These are phyloP conservation scores for Dactylellina leptospora DNA, from an alignment of 2,329 filamentous ascomycete species.

Conservation along the genomic window DNA sequence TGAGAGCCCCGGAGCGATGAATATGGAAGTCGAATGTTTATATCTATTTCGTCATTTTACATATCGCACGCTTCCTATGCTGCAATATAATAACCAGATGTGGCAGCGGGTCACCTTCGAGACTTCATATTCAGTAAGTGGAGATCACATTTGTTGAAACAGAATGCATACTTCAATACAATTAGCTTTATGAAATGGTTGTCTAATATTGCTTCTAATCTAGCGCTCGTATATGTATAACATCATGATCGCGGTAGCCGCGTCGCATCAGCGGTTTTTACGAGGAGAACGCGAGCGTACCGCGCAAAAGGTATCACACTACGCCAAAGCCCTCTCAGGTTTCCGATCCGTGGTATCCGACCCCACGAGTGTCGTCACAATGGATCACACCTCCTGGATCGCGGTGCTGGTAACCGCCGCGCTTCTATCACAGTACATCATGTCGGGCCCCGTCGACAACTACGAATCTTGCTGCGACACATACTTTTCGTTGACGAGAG, in stretches of 20 bases:
- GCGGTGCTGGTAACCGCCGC: conserved; percentile 23
- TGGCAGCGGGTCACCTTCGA: conserved; percentile 43
- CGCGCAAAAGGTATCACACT: conserved; percentile 29
- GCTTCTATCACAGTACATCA: conserved; percentile 37
- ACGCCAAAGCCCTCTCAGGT: conserved; percentile 20
- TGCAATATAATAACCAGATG: conserved; percentile 4
- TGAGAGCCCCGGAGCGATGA: conserved; percentile 2
- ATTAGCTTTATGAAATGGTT: too few relatives aligned
- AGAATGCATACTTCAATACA: too few relatives aligned
- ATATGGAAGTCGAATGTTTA: conserved; percentile 28
- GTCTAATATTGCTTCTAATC: too few relatives aligned
- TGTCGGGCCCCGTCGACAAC: conserved; percentile 33
- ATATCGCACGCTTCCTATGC: conserved; percentile 33
- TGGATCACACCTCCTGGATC: conserved; percentile 17
- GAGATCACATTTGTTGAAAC: too few relatives aligned
- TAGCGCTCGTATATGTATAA: conserved; percentile 34
- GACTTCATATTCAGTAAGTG: conserved; percentile 17
- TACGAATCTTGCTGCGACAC: conserved; percentile 33
- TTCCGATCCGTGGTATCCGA: conserved; percentile 26
- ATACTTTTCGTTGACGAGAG: conserved; percentile 32
- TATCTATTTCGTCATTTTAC: conserved; percentile 40
- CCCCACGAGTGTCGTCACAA: not conserved
- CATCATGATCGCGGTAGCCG: conserved; percentile 26
- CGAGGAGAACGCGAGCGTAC: conserved; percentile 2
- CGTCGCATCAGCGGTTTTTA: conserved; percentile 25